Evolutionary conservation across 2,329 filamentous ascomycete genomes (phyloP).

Genomic region (Fusarium guadeloupense): DNA sequence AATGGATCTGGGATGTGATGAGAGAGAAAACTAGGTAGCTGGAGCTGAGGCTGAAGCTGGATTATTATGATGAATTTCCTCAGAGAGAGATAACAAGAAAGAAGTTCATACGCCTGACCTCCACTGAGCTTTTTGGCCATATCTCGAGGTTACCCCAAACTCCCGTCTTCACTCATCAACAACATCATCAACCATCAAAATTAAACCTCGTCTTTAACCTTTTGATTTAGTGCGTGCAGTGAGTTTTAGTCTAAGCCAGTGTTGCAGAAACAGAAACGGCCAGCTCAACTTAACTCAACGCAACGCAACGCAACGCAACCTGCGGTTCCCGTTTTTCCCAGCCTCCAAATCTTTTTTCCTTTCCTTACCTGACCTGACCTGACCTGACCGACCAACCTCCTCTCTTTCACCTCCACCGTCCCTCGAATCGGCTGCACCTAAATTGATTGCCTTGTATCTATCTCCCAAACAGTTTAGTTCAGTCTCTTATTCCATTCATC

Average conservation of each 20-base stretch:
- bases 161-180: background rate
- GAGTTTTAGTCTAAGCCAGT: constrained; percentile 17
- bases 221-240: constrained; percentile 11
- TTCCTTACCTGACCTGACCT: no score
- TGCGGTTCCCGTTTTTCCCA: constrained; percentile 29
- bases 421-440: constrained; percentile 24
- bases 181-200: constrained; percentile 11
- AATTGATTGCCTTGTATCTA: constrained; percentile 20
- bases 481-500: background rate
- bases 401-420: background rate
- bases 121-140: no score
- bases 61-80: no score
- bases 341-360: constrained; percentile 12
- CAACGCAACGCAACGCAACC: no score
- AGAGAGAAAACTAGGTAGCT: background rate
- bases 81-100: no score
- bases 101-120: no score
- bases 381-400: constrained; percentile 32
- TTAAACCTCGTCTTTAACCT: constrained; percentile 2
- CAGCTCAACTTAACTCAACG: constrained; percentile 3
- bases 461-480: background rate
- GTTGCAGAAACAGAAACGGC: constrained; percentile 21
- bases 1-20: background rate
- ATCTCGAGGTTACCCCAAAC: background rate
- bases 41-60: background rate